A percentile compares a stretch with the other conserved stretches of the same genome.
Conservation (phyloP, 495 filamentous ascomycete species). For the Aspergillus steynii region DNA sequence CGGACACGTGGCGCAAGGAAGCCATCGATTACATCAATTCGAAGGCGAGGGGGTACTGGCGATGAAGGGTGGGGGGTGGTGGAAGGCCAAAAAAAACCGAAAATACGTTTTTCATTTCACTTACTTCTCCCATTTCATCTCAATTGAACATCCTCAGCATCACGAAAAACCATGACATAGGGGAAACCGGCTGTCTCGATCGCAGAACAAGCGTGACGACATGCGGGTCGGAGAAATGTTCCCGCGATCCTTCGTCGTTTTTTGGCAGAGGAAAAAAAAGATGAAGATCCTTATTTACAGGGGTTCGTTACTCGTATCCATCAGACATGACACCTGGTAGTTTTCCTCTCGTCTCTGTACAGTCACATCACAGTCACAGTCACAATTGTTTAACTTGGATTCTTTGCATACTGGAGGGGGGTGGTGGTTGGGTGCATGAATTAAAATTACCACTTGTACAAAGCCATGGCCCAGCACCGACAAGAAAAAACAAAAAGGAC, state of each 20-base stretch:
- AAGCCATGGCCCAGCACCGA: background rate
- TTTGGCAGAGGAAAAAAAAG: background rate
- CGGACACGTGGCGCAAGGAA: constrained; percentile 48
- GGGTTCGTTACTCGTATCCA: background rate
- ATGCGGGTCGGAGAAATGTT: background rate
- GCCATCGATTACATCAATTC: constrained; percentile 42
- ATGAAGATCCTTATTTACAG: background rate
- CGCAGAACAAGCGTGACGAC: background rate
- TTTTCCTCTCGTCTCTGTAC: background rate
- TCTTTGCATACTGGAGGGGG: background rate
- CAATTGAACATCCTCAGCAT: background rate
- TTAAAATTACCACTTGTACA: constrained; percentile 2
- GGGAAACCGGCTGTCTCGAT: background rate
- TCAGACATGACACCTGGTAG: background rate
- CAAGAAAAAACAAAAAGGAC: background rate
- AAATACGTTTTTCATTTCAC: background rate
- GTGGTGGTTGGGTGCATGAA: background rate
- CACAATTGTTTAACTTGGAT: background rate
- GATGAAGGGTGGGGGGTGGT: constrained; percentile 4
- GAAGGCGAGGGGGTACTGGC: constrained; percentile 27
- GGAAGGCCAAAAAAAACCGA: background rate
- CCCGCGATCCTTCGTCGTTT: background rate
- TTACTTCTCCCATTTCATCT: background rate
- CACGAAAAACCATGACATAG: background rate
- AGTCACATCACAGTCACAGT: background rate